These are phyloP conservation scores for Kodamaea fungicola DNA, from an alignment of 1,139 yeast genomes.

Conservation along the genomic window DNA sequence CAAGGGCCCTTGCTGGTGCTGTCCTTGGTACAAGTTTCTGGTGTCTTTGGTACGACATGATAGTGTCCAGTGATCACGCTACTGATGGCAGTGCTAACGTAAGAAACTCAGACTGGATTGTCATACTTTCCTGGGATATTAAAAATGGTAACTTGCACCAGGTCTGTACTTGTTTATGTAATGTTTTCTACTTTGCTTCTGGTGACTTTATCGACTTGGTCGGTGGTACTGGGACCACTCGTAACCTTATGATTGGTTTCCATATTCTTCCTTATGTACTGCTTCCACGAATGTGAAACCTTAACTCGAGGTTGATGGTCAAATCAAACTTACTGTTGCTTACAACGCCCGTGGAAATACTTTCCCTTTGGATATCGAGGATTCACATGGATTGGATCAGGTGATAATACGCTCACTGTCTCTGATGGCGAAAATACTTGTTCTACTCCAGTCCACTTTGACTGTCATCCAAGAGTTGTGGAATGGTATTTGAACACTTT, in stretches of 20 bases:
- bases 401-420: constrained; percentile 23
- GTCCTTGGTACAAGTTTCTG: no score
- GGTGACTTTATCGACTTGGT: constrained; percentile 4
- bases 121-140: constrained; percentile 2
- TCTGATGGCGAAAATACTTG: constrained; percentile 21
- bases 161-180: constrained; percentile 17
- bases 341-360: constrained; percentile 24
- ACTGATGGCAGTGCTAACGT: no score
- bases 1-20: no score
- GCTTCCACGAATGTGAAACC: constrained; percentile 13
- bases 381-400: constrained; percentile 17
- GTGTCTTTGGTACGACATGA: no score
- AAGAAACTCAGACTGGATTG: constrained; percentile 1
- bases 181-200: constrained; percentile 22
- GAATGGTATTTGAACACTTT: no score
- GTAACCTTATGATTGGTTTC: constrained; percentile 24
- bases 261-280: constrained; percentile 13
- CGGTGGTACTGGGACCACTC: constrained; percentile 20
- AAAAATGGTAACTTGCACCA: neutral
- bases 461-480: neutral
- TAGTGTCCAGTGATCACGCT: no score
- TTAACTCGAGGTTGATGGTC: constrained; percentile 13
- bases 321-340: constrained; percentile 21
- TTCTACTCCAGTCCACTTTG: constrained; percentile 13
- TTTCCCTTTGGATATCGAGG: constrained; percentile 15